phyloP scores from a whole-genome alignment of 495 filamentous ascomycete genomes.

The Neurospora cerealis region DNA sequence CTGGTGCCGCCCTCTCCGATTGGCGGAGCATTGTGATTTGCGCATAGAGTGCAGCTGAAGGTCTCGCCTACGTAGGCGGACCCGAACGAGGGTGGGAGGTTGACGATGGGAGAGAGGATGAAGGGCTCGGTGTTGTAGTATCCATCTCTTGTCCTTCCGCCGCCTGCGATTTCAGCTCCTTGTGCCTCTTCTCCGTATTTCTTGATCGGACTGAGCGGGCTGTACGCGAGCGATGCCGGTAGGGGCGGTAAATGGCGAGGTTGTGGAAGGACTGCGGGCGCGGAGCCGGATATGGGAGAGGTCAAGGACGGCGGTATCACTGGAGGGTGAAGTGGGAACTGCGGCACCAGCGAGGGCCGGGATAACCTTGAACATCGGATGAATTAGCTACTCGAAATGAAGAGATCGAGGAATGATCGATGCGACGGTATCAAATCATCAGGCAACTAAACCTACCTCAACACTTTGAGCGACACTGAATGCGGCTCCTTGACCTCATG shows the following conservation, averaged over 20 bases:
- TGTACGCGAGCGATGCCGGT: conserved; percentile 38
- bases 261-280: not conserved
- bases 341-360: conserved; percentile 42
- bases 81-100: conserved; percentile 86
- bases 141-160: not conserved
- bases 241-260: conserved; percentile 16
- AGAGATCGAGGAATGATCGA: not conserved
- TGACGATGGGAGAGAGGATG: conserved; percentile 52
- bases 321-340: conserved; percentile 33
- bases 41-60: conserved; percentile 88
- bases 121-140: conserved; percentile 35
- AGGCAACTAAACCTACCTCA: conserved; percentile 36
- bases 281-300: conserved; percentile 4
- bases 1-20: conserved; percentile 3
- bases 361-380: conserved; percentile 30
- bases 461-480: conserved; percentile 76
- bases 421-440: not conserved
- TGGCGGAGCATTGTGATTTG: conserved; percentile 67
- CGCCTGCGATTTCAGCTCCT: not conserved
- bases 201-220: conserved; percentile 6
- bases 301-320: conserved; percentile 16
- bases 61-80: conserved; percentile 93
- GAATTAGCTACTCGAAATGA: not conserved
- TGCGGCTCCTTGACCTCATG: conserved; percentile 71
- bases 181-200: not conserved